phyloP scores from a whole-genome alignment of 1,139 yeast species.

The Saccharomyces hybrid region DNA sequence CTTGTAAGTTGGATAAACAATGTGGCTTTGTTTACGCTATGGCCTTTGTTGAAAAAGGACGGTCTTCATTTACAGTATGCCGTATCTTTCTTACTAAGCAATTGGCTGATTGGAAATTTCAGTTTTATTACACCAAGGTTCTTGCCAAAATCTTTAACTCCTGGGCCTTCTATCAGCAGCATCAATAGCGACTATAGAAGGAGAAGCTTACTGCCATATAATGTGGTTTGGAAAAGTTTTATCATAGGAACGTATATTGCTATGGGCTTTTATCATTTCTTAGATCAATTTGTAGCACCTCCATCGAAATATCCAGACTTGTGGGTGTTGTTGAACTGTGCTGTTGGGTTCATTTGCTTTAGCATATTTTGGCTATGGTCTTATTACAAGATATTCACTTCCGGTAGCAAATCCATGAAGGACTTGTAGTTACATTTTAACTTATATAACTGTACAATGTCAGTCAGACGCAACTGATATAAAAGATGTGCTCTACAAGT shows the following conservation, averaged over 20 bases:
- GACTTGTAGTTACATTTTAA: conserved; percentile 12
- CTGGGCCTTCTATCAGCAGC: conserved; percentile 36
- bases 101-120: conserved; percentile 75
- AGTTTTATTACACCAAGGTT: conserved; percentile 37
- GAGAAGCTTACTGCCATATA: conserved; percentile 44
- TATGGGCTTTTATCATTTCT: conserved; percentile 44
- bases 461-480: no score
- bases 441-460: no score
- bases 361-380: conserved; percentile 73
- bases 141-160: conserved; percentile 37
- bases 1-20: conserved; percentile 84
- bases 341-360: conserved; percentile 71
- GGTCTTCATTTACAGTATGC: conserved; percentile 64
- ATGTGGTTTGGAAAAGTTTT: conserved; percentile 47
- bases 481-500: no score
- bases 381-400: conserved; percentile 42
- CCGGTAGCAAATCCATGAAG: conserved; percentile 26
- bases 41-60: conserved; percentile 79
- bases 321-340: conserved; percentile 72
- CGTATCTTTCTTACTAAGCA: conserved; percentile 54
- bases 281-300: conserved; percentile 47
- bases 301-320: conserved; percentile 70
- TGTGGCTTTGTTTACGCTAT: conserved; percentile 75
- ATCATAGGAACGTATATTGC: conserved; percentile 54
- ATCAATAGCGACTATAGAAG: conserved; percentile 32